phyloP scores from a whole-genome alignment of 108 stramenopile species.

The Craspedostauros australis region DNA sequence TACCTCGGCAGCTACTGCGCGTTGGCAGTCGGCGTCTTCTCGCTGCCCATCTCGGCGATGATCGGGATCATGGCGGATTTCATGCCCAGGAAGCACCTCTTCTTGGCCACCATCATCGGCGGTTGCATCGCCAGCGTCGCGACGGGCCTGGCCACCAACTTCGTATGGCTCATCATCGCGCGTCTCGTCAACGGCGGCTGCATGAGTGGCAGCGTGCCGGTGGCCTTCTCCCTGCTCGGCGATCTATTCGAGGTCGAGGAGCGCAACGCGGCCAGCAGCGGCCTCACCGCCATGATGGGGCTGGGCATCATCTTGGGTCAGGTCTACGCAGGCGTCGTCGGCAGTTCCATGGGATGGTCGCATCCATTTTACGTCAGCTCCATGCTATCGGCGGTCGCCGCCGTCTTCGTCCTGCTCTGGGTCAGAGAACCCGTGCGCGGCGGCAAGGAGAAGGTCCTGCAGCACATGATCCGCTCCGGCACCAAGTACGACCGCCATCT shows the following conservation, averaged over 20 bases:
- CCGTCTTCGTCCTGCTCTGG: constrained; percentile 33
- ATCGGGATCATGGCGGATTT: constrained; percentile 65
- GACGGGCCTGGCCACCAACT: constrained; percentile 33
- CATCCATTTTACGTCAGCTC: constrained; percentile 46
- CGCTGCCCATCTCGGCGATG: constrained; percentile 46
- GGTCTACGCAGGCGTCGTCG: constrained; percentile 57
- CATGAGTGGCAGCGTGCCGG: constrained; percentile 62
- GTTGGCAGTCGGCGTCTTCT: constrained; percentile 54
- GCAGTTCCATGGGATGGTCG: constrained; percentile 39
- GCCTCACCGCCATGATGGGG: constrained; percentile 74
- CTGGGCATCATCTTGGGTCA: constrained; percentile 59
- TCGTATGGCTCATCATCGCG: constrained; percentile 31
- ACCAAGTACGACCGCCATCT: constrained; percentile 62
- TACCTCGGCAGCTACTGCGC: constrained; percentile 59
- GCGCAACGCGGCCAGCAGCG: constrained; percentile 58
- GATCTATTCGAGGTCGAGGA: constrained; percentile 60
- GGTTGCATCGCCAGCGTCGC: constrained; percentile 33
- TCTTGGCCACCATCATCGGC: constrained; percentile 33
- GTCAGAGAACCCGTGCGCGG: constrained; percentile 62
- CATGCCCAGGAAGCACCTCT: constrained; percentile 41
- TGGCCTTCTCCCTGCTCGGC: constrained; percentile 62
- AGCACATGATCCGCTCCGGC: constrained; percentile 47
- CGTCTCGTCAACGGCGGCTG: constrained; percentile 51
- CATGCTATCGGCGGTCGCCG: constrained; percentile 21
- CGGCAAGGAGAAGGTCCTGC: constrained; percentile 59